A percentile compares a stretch with the other conserved stretches of the same genome.
Conservation (phyloP, 768 basidiomycete genomes). For the Auriscalpium orientale region DNA sequence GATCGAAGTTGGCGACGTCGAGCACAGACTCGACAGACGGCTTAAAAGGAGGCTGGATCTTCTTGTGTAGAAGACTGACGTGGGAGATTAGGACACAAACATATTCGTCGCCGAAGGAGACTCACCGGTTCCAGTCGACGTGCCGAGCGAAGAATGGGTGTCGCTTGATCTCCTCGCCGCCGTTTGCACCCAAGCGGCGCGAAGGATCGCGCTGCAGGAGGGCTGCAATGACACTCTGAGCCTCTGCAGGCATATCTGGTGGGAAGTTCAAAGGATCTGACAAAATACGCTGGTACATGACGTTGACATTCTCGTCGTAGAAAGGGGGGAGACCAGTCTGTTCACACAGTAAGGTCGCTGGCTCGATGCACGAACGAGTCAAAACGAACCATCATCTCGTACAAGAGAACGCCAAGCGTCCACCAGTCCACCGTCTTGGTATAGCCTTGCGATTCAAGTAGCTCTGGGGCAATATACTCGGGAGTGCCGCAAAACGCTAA, state of each 20-base stretch:
- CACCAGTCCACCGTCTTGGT: constrained; percentile 99
- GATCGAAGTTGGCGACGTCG: constrained; percentile 95
- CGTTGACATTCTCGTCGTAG: constrained; percentile 98
- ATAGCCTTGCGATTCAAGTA: constrained; percentile 94
- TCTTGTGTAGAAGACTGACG: constrained; percentile 73
- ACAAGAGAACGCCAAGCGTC: constrained; percentile 93
- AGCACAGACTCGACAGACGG: constrained; percentile 93
- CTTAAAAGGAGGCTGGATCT: constrained; percentile 97
- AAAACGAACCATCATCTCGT: constrained; percentile 82
- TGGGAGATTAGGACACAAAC: not conserved
- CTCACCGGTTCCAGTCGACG: constrained; percentile 82
- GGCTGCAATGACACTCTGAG: constrained; percentile 80
- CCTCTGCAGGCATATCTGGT: constrained; percentile 80
- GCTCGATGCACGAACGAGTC: not conserved
- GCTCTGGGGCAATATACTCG: constrained; percentile 96
- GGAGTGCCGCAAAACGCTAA: constrained; percentile 88
- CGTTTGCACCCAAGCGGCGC: constrained; percentile 81
- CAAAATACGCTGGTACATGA: constrained; percentile 95
- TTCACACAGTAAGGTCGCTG: constrained; percentile 10
- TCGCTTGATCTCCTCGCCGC: constrained; percentile 92
- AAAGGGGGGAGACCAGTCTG: constrained; percentile 95
- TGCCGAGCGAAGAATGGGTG: constrained; percentile 94
- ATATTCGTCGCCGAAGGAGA: not conserved
- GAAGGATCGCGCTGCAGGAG: constrained; percentile 86
- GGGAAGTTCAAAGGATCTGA: constrained; percentile 91